Base-by-base conservation (phyloP, 2,329 filamentous ascomycete species). In the Diplodia scrobiculata region DNA sequence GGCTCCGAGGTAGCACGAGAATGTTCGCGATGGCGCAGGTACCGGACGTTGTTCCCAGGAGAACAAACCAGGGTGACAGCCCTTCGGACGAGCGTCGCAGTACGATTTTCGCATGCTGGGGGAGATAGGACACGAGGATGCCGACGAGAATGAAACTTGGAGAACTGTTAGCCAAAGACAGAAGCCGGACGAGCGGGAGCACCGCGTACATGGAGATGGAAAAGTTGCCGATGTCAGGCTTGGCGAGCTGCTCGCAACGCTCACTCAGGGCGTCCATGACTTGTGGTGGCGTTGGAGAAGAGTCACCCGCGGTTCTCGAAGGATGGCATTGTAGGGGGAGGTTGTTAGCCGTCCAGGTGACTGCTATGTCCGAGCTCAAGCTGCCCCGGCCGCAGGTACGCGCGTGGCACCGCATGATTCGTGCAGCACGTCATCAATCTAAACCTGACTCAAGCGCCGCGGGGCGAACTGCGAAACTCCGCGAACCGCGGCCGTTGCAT, bases 11-110 rank as follows among this genome's bases (percentile, higher is more conserved):
- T 14, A 97, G 86, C 0, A 91, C 89, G 63, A 98, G 82, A 74
- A 99, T 97, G 75, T 98, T 98, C 69, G 91, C 91, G 73, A 99
- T 92, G 29, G 91, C 90, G 55, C 90, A 91, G 62, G 91, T 96
- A 72, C 91, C 91, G 7, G 92, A 96, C 1, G 94, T 94, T 29
- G 91, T 91, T 68, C 95, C 95, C n/a, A 99, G 87, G 1, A 98
- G 86, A 69, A 99, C 88, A 75, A 97, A 99, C 78, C 94, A 95
- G 9, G 95, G 94, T 34, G 93, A 97, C 68, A 99, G 93, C 68
- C 95, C 95, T 77, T 96, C 94, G 25, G 94, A 96, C 14, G 91
- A 95, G 68, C 89, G 87, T 65, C 92, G 87, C 48, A 86, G 83
- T 71, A 97, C 91, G 79, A 99, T 98, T 73, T 95, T 92, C 77